Conservation (phyloP, 1,139 yeast genomes). For the Debaryomyces sp. region DNA sequence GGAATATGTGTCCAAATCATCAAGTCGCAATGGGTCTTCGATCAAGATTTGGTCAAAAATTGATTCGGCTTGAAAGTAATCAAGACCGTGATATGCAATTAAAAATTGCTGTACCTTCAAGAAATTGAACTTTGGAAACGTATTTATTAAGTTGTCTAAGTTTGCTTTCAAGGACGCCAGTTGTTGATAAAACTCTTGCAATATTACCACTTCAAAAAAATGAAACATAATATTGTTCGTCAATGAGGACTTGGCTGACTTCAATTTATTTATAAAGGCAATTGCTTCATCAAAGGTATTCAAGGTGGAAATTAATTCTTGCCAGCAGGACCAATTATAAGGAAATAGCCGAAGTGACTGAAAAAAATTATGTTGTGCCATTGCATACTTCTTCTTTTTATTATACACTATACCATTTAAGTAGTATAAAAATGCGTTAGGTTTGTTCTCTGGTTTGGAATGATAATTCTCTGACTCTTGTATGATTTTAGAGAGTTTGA, state of each 20-base stretch:
- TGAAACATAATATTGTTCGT: constrained; percentile 55
- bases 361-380: constrained; percentile 63
- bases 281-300: constrained; percentile 65
- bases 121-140: constrained; percentile 75
- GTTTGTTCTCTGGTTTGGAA: constrained; percentile 21
- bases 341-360: constrained; percentile 69
- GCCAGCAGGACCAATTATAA: constrained; percentile 94
- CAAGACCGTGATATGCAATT: constrained; percentile 76
- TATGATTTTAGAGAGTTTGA: constrained; percentile 44
- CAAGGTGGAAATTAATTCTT: constrained; percentile 71
- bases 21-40: constrained; percentile 85
- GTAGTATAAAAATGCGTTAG: constrained; percentile 69
- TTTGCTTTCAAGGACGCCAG: constrained; percentile 52
- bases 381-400: constrained; percentile 58
- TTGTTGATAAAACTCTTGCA: constrained; percentile 81
- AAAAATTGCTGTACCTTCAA: constrained; percentile 81
- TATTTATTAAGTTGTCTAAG: constrained; percentile 46
- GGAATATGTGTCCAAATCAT: constrained; percentile 89
- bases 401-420: constrained; percentile 67
- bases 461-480: constrained; percentile 40
- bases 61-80: constrained; percentile 76
- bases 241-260: constrained; percentile 23
- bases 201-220: constrained; percentile 68
- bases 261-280: constrained; percentile 44
- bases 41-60: constrained; percentile 75